Evolutionary conservation across 768 basidiomycete species (phyloP).

Genomic region (Kockovaella imperatae): DNA sequence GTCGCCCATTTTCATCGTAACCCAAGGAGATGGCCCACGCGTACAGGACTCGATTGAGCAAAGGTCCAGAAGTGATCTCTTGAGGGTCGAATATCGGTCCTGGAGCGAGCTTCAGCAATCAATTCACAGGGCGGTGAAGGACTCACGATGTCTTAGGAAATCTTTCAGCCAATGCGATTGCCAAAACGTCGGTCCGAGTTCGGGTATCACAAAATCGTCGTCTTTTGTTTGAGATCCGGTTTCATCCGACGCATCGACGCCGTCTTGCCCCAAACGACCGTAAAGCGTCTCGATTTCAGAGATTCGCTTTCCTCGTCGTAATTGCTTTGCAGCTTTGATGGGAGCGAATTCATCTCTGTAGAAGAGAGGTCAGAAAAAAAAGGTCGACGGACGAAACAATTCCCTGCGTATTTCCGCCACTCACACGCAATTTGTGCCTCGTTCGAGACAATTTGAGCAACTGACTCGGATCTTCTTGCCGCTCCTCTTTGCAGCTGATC

Average conservation of each 20-base stretch:
- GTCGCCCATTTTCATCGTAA: constrained; percentile 66
- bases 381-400: neutral
- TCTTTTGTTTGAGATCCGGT: neutral
- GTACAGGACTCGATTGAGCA: constrained; percentile 71
- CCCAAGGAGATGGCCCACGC: constrained; percentile 88
- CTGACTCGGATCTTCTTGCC: constrained; percentile 52
- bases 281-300: constrained; percentile 38
- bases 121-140: neutral
- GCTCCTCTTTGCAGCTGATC: constrained; percentile 6
- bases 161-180: constrained; percentile 73
- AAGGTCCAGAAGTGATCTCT: constrained; percentile 70
- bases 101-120: constrained; percentile 36
- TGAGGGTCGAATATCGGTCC: constrained; percentile 76
- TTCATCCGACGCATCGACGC: neutral
- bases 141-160: constrained; percentile 75
- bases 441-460: constrained; percentile 85
- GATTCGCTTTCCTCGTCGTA: constrained; percentile 46
- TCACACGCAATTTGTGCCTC: constrained; percentile 86
- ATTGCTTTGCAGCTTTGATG: constrained; percentile 78
- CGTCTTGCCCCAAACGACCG: constrained; percentile 8
- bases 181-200: constrained; percentile 70
- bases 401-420: no score
- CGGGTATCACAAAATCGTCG: constrained; percentile 56
- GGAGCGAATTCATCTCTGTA: constrained; percentile 82
- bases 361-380: constrained; percentile 1